Evolutionary conservation across 2,329 filamentous ascomycete genomes (phyloP), one percentile per base, ranked within the genome.

Genomic region (Neocucurbitaria cava): DNA sequence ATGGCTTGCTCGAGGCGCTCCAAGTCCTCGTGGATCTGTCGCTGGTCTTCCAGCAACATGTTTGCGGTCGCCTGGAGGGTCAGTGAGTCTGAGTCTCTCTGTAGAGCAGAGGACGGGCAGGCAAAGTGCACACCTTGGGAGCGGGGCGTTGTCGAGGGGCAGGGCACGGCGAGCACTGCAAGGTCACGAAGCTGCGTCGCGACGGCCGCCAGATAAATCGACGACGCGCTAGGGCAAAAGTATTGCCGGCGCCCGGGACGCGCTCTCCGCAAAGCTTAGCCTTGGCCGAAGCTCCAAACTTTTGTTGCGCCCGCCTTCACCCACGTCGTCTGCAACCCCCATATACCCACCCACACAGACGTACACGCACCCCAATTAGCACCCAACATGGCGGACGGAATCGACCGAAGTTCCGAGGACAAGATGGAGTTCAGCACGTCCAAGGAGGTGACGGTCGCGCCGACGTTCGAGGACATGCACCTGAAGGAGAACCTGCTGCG

Each of bases 351-450:
- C 38, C 8, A 30, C 2, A 43, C 2, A 11, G 10, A 28, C 5
- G 18, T 18, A 40, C 23, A 41, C 18, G 10, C 10, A 55, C 38
- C 23, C 17, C 28, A 42, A 21, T 28, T 21, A 35, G 59, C 43
- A 52, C 38, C 41, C 62, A 90, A 61, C 68, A 99, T 98, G 95
- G 92, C 93, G 62, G 94, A 98, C 78, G 88, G 85, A 65, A 89
- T 98, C 75, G 94, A 99, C 79, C 89, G 91, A 80, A 93, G 93
- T 81, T 88, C 89, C 62, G 95, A 98, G 78, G 93, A 96, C 83
- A 88, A 91, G 78, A 96, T 98, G 88, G 94, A 98, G 82, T 98
- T 99, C 78, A 90, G 89, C 64, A 99, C 95, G 76, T 97, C 94
- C 61, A 97, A 96, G 81, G 95, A 98, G 84, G 94, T 98, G 57